Base-by-base conservation (phyloP, 352 stramenopile species). In the Phytophthora aleatoria region DNA sequence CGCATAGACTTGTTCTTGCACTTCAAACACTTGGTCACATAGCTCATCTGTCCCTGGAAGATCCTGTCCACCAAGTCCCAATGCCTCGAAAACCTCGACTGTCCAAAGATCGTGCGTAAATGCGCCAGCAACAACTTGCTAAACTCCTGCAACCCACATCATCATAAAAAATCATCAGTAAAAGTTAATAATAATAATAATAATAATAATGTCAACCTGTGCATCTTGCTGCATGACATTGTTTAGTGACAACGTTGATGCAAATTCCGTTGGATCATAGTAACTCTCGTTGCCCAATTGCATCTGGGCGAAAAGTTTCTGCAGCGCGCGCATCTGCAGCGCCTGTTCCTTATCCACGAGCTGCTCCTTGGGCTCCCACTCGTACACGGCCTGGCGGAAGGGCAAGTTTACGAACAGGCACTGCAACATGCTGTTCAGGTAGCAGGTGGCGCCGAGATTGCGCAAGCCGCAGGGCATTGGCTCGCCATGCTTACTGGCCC, bases 381-480 rank as follows among this genome's bases (percentile, higher is more conserved):
- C 73, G 59, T 91, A 95, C 44, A 96, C 83, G 0, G 84, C 84
- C 5, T 80, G 67, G 20, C 89, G 83, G 67, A 97, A 92, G 30
- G 73, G 61, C 11, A 79, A 41, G 35, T 88, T 92, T 31, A 85
- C 81, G 65, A 92, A 96, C 28, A 96, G 56, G 41, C 78, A 87
- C 70, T 96, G 88, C 27, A 96, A 73, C 84, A 96, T 92, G 51
- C 86, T 95, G 71, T 94, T 94, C 31, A 96, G 56, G 63, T 96
- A 96, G 61, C 88, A 96, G 26, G 88, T 96, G n/a, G 88, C 88
- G 1, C 88, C 88, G 1, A 96, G 66, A 69, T 96, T 96, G 26
- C 86, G 80, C 69, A 96, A 76, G 24, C 88, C 86, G 15, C 75
- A 89, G 3, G 89, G 89, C 48, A 59, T 33, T 9, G 24, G 43